Conservation (phyloP, 2,329 filamentous ascomycete genomes). For the Pleurostoma richardsiae region DNA sequence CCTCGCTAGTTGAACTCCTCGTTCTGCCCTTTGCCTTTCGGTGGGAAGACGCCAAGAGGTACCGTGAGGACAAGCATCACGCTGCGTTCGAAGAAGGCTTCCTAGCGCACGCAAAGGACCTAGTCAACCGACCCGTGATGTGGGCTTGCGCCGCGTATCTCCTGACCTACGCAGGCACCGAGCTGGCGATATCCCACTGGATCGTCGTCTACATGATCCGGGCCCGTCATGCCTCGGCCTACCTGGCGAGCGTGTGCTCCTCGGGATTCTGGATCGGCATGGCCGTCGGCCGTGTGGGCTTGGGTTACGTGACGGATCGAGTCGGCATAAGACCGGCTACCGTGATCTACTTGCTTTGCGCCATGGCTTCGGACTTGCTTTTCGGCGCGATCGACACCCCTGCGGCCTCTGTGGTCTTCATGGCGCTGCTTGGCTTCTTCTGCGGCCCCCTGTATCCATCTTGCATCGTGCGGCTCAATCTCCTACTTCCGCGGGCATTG, state of each 20-base stretch:
- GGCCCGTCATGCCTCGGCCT: slow-evolving; percentile 25
- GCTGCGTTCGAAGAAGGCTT: slow-evolving; percentile 6
- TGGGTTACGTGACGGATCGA: slow-evolving; percentile 24
- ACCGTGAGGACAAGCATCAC: slow-evolving; percentile 14
- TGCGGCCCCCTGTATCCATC: slow-evolving; percentile 36
- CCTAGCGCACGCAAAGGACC: slow-evolving; percentile 5
- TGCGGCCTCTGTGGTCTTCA: slow-evolving; percentile 19
- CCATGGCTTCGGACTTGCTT: slow-evolving; percentile 11
- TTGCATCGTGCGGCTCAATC: slow-evolving; percentile 29
- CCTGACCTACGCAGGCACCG: slow-evolving; percentile 37
- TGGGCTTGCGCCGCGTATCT: slow-evolving; percentile 37
- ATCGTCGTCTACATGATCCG: slow-evolving; percentile 38
- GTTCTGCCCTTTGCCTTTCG: slow-evolving; percentile 28
- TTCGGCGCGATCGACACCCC: slow-evolving; percentile 12
- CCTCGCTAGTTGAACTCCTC: slow-evolving; percentile 13
- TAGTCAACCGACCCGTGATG: slow-evolving; percentile 25
- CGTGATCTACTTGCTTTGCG: slow-evolving; percentile 16
- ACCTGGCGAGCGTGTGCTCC: slow-evolving; percentile 31
- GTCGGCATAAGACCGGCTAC: slow-evolving; percentile 20
- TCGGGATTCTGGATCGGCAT: slow-evolving; percentile 39
- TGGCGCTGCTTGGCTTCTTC: slow-evolving; percentile 28
- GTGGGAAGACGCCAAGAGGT: slow-evolving; percentile 22
- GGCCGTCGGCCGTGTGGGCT: slow-evolving; percentile 28
- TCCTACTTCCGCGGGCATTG: slow-evolving; percentile 27
- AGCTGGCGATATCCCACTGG: slow-evolving; percentile 39